These are phyloP conservation scores for Sporothrix euskadiensis DNA, from an alignment of 2,329 filamentous ascomycete species.

Conservation along the genomic window DNA sequence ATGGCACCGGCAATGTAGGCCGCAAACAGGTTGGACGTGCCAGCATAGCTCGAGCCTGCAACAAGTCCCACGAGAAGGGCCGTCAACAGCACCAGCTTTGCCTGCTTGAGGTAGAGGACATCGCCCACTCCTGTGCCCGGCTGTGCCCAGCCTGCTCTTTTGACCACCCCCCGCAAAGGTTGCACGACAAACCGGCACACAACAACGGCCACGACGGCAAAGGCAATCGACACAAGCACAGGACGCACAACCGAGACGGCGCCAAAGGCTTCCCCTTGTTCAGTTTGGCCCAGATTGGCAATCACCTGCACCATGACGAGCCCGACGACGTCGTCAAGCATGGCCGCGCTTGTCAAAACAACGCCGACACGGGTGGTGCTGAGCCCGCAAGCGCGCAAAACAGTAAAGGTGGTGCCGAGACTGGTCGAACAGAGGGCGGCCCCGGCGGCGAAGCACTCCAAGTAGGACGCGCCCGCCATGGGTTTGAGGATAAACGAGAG, in stretches of 20 bases:
- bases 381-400: conserved; percentile 48
- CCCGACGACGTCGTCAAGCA: conserved; percentile 80
- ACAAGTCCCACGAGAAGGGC: conserved; percentile 52
- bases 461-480: conserved; percentile 49
- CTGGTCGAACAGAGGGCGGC: conserved; percentile 74
- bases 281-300: conserved; percentile 55
- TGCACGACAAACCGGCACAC: conserved; percentile 48
- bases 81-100: conserved; percentile 51
- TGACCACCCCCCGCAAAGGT: conserved; percentile 44
- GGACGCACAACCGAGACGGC: conserved; percentile 47
- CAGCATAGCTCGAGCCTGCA: conserved; percentile 57
- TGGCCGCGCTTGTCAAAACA: conserved; percentile 69
- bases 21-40: conserved; percentile 63
- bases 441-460: conserved; percentile 69
- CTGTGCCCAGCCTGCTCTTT: conserved; percentile 38
- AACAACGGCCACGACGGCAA: conserved; percentile 51
- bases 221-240: conserved; percentile 52
- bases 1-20: conserved; percentile 62
- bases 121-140: conserved; percentile 33
- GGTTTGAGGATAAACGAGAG: conserved; percentile 62
- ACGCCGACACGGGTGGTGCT: conserved; percentile 52
- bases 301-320: conserved; percentile 77
- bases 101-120: conserved; percentile 38
- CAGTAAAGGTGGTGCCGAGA: conserved; percentile 67
- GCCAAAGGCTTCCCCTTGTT: conserved; percentile 5